phyloP scores from a whole-genome alignment of 257 asterid genomes.

The Solanum megistacrolobum region DNA sequence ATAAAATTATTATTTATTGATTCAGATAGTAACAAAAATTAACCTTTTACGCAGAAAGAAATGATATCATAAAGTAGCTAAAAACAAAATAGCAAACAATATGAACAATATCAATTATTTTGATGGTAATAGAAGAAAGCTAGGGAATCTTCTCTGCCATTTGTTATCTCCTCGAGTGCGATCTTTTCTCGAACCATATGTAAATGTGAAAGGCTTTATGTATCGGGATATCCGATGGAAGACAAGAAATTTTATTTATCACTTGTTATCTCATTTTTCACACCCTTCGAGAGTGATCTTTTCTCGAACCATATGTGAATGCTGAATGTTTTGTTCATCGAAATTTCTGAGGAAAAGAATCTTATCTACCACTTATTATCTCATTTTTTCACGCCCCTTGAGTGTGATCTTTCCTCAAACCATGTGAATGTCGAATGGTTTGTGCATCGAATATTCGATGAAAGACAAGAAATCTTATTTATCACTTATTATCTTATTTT shows the following conservation, averaged over 20 bases:
- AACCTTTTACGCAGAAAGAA: conserved; percentile 42
- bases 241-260: not conserved
- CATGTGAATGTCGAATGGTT: not conserved
- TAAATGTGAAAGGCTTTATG: rapidly evolving
- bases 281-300: too few relatives aligned
- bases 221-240: not conserved
- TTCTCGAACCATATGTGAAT: too few relatives aligned
- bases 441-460: not conserved
- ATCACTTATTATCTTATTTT: too few relatives aligned
- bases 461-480: too few relatives aligned
- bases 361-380: conserved; percentile 24
- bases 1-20: not conserved
- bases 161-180: not conserved
- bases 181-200: not conserved
- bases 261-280: not conserved
- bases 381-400: not conserved
- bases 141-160: conserved; percentile 40
- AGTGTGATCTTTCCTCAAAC: not conserved
- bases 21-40: conserved; percentile 29
- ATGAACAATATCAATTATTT: conserved; percentile 20
- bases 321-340: rapidly evolving
- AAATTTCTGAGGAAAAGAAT: conserved; percentile 8
- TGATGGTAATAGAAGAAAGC: conserved; percentile 17
- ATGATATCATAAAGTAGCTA: conserved; percentile 19
- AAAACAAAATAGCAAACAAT: conserved; percentile 30